phyloP scores from a whole-genome alignment of 2,329 filamentous ascomycete genomes.

The Nemania sp. region DNA sequence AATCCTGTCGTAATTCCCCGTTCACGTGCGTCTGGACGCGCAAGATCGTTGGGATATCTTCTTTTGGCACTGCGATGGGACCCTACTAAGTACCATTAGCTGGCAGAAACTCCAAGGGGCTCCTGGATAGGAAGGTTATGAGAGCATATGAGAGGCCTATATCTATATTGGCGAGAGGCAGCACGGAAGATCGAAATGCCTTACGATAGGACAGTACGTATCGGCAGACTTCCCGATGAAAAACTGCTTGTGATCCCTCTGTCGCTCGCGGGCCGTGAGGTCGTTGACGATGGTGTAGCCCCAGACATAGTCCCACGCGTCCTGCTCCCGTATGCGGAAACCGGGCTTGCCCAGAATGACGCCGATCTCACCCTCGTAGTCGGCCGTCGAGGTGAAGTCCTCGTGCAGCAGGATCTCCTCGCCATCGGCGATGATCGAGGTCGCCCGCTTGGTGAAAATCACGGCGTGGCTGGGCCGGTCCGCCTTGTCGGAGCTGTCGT shows the following conservation, averaged over 20 bases:
- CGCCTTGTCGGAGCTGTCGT: slow-evolving; percentile 26
- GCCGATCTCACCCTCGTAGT: slow-evolving; percentile 27
- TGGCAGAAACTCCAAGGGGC: no score
- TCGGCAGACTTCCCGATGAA: slow-evolving; percentile 26
- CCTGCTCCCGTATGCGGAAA: slow-evolving; percentile 13
- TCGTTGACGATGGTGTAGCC: slow-evolving; percentile 27
- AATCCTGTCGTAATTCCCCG: slow-evolving; percentile 19
- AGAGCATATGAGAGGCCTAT: neutral
- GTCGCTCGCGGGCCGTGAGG: slow-evolving; percentile 22
- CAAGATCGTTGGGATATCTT: slow-evolving; percentile 16
- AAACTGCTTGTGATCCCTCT: slow-evolving; percentile 27
- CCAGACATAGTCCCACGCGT: slow-evolving; percentile 25
- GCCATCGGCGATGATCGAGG: slow-evolving; percentile 17
- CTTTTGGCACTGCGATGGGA: slow-evolving; percentile 25
- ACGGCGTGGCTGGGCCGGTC: slow-evolving; percentile 22
- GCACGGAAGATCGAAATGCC: neutral
- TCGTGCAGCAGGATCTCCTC: slow-evolving; percentile 23
- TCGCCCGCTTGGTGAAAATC: slow-evolving; percentile 25
- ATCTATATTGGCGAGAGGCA: neutral
- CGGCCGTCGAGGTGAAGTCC: slow-evolving; percentile 21
- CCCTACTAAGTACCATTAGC: slow-evolving; percentile 15
- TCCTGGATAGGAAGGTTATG: no score
- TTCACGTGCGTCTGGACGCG: slow-evolving; percentile 23
- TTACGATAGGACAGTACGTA: slow-evolving; percentile 27
- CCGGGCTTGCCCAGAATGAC: slow-evolving; percentile 24